These are phyloP conservation scores for Clavispora fructus DNA, from an alignment of 805 yeast species.

Conservation along the genomic window DNA sequence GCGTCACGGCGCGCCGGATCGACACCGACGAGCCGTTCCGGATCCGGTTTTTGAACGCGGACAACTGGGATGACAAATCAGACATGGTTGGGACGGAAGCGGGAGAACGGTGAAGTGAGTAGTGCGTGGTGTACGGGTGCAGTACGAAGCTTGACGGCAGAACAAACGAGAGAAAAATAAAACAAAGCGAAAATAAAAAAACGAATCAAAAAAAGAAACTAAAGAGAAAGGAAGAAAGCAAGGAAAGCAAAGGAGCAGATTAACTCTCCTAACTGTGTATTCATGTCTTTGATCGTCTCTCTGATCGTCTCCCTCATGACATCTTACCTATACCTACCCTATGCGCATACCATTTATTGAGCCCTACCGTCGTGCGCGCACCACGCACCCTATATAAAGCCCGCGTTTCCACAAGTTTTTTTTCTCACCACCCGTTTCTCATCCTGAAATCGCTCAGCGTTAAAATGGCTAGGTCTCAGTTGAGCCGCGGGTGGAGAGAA, in stretches of 20 bases:
- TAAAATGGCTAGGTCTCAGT: constrained; percentile 1
- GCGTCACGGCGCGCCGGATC: constrained; percentile 17
- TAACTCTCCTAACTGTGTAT: too few relatives aligned
- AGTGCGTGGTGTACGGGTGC: not conserved
- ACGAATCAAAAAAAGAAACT: too few relatives aligned
- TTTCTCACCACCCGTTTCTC: not conserved
- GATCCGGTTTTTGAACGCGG: constrained; percentile 42
- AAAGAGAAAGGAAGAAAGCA: too few relatives aligned
- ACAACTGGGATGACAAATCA: constrained; percentile 39
- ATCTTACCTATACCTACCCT: too few relatives aligned
- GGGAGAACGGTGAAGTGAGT: not conserved
- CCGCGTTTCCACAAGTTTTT: not conserved
- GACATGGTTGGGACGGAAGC: constrained; percentile 12
- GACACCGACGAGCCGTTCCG: constrained; percentile 41
- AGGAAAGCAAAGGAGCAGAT: too few relatives aligned
- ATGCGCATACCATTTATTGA: too few relatives aligned
- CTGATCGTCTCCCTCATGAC: too few relatives aligned
- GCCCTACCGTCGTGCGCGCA: constrained; percentile 5
- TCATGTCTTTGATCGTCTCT: too few relatives aligned
- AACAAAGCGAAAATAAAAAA: too few relatives aligned
- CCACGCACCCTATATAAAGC: not conserved
- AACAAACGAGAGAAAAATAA: too few relatives aligned
- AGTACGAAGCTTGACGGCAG: too few relatives aligned
- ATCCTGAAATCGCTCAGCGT: not conserved
- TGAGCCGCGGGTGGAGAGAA: not conserved